A percentile compares a stretch with the other conserved stretches of the same genome.
Evolutionary conservation across 345 rosid genomes (phyloP).

Genomic region (Populus deltoides): DNA sequence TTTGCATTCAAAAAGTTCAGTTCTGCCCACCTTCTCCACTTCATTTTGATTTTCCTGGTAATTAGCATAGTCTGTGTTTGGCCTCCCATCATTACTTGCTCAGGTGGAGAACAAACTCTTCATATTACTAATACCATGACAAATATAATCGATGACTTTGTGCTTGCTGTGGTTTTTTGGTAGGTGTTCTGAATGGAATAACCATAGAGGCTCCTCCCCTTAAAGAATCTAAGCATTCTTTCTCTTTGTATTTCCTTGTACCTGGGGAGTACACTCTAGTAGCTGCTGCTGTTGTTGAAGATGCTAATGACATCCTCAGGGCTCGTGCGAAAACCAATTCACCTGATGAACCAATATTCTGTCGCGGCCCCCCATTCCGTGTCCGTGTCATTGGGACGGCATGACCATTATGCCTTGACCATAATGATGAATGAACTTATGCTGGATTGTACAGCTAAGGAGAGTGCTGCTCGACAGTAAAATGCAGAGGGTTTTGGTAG

Average conservation of each 20-base stretch:
- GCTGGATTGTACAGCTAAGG: background rate
- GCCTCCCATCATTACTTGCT: background rate
- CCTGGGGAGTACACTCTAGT: slow-evolving; percentile 91
- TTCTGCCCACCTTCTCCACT: background rate
- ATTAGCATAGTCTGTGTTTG: background rate
- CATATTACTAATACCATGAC: background rate
- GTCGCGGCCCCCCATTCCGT: slow-evolving; percentile 92
- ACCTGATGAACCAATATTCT: slow-evolving; percentile 80
- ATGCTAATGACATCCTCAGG: slow-evolving; percentile 78
- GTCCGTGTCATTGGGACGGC: slow-evolving; percentile 67
- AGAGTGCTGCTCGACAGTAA: background rate
- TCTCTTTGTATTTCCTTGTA: slow-evolving; percentile 82
- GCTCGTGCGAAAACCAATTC: slow-evolving; percentile 71
- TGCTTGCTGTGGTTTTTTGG: background rate
- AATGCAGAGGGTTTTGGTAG: background rate
- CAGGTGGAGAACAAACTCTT: background rate
- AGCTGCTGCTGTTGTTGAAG: slow-evolving; percentile 84
- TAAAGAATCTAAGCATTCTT: slow-evolving; percentile 64
- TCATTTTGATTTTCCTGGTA: background rate
- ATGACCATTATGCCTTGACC: slow-evolving; percentile 13
- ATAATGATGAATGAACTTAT: background rate
- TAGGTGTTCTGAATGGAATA: slow-evolving; percentile 78
- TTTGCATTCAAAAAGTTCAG: background rate
- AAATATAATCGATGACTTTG: background rate
- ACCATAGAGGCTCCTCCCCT: slow-evolving; percentile 73